These are phyloP conservation scores for Cantharellus cinnabarinus DNA, from an alignment of 768 basidiomycete genomes.

Conservation along the genomic window DNA sequence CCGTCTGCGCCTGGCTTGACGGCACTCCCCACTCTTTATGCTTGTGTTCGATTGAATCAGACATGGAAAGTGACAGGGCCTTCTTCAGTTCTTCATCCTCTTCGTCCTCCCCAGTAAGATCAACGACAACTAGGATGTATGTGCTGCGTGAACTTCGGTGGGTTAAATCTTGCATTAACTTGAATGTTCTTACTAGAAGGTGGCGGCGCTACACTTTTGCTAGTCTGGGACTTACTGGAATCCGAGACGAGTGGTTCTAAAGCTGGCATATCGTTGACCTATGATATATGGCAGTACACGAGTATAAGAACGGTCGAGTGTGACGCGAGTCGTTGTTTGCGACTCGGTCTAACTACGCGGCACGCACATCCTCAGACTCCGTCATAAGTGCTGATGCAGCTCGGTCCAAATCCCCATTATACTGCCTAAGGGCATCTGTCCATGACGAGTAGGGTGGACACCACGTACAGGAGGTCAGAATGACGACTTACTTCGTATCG, in stretches of 20 bases:
- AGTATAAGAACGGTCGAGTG: background rate
- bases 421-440: background rate
- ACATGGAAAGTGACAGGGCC: background rate
- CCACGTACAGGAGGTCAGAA: background rate
- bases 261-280: background rate
- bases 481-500: background rate
- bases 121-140: background rate
- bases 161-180: background rate
- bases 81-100: background rate
- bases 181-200: background rate
- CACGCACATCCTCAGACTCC: background rate
- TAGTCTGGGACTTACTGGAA: background rate
- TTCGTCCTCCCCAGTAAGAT: background rate
- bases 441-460: background rate
- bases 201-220: background rate
- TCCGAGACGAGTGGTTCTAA: background rate
- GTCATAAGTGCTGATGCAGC: background rate
- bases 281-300: background rate
- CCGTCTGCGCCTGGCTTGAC: background rate
- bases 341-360: background rate
- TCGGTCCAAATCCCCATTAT: background rate
- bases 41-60: background rate
- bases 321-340: background rate
- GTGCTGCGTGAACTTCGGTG: background rate
- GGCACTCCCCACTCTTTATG: background rate